Evolutionary conservation across 2,329 filamentous ascomycete species (phyloP).

Genomic region (Paraphoma sp.): DNA sequence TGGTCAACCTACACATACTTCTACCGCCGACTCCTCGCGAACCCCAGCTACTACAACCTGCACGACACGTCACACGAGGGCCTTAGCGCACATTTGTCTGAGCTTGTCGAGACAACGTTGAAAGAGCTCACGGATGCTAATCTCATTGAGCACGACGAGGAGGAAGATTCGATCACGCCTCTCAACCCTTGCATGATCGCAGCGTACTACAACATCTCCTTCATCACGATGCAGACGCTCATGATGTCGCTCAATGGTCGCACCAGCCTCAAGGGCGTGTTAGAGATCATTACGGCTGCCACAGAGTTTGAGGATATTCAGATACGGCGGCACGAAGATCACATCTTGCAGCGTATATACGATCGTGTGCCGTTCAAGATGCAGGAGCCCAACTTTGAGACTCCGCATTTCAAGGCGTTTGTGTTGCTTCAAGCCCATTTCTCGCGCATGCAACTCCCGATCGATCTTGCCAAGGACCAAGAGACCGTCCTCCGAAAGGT

Average conservation of each 20-base stretch:
- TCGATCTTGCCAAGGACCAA: slow-evolving; percentile 95
- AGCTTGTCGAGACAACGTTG: slow-evolving; percentile 90
- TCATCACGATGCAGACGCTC: slow-evolving; percentile 99
- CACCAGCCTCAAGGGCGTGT: slow-evolving; percentile 94
- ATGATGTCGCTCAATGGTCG: slow-evolving; percentile 84
- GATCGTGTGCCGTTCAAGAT: slow-evolving; percentile 96
- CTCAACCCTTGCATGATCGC: slow-evolving; percentile 98
- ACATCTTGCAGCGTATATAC: slow-evolving; percentile 87
- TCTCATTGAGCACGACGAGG: slow-evolving; percentile 94
- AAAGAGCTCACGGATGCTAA: slow-evolving; percentile 91
- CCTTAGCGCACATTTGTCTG: slow-evolving; percentile 91
- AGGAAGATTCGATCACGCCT: slow-evolving; percentile 81
- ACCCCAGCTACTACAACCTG: slow-evolving; percentile 95
- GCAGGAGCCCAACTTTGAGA: slow-evolving; percentile 82
- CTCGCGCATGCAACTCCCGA: slow-evolving; percentile 93
- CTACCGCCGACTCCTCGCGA: slow-evolving; percentile 91
- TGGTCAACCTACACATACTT: slow-evolving; percentile 99
- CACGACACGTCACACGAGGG: slow-evolving; percentile 89
- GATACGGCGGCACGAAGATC: slow-evolving; percentile 90
- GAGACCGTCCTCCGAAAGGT: slow-evolving; percentile 85
- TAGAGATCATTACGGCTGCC: slow-evolving; percentile 96
- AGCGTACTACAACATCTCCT: slow-evolving; percentile 99
- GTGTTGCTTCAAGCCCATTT: slow-evolving; percentile 98
- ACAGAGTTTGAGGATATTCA: slow-evolving; percentile 96
- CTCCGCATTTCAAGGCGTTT: slow-evolving; percentile 98